These are phyloP conservation scores for Hemerocallis citrina DNA, from an alignment of 106 monocot species.

Conservation along the genomic window DNA sequence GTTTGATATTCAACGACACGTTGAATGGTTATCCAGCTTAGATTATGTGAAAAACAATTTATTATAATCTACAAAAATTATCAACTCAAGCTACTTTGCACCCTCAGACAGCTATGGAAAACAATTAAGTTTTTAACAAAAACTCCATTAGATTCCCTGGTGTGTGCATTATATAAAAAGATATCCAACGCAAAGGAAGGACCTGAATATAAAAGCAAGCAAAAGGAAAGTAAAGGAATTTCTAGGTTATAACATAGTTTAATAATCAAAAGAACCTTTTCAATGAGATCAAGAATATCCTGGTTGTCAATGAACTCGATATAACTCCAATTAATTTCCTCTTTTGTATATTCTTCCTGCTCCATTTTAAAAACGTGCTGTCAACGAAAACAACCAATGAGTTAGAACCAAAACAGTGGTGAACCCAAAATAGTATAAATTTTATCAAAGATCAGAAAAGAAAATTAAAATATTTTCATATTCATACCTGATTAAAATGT, in stretches of 20 bases:
- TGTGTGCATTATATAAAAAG: neutral
- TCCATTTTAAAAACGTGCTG: conserved; percentile 58
- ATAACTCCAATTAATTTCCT: conserved; percentile 56
- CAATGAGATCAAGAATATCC: conserved; percentile 48
- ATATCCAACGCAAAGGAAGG: neutral
- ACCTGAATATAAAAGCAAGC: neutral
- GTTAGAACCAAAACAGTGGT: neutral
- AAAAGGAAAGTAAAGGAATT: neutral
- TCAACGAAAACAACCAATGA: neutral
- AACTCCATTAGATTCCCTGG: neutral
- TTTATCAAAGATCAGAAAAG: too few species aligned
- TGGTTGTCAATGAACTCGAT: conserved; percentile 59
- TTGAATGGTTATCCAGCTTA: too few species aligned
- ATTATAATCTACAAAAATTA: too few species aligned
- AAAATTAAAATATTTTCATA: neutral
- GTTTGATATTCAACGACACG: too few species aligned
- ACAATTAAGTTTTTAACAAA: too few species aligned
- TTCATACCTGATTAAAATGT: conserved; percentile 51
- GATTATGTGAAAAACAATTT: too few species aligned
- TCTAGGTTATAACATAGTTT: too few species aligned
- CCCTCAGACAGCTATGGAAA: too few species aligned
- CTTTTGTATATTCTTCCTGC: conserved; percentile 49
- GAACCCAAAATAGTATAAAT: too few species aligned
- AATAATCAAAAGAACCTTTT: conserved; percentile 26
- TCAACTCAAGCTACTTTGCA: too few species aligned